Percentiles rank a stretch among this genome's conserved stretches.
phyloP scores from a whole-genome alignment of 192 early-diverging fungal genomes.

The Umbelopsis ramanniana region DNA sequence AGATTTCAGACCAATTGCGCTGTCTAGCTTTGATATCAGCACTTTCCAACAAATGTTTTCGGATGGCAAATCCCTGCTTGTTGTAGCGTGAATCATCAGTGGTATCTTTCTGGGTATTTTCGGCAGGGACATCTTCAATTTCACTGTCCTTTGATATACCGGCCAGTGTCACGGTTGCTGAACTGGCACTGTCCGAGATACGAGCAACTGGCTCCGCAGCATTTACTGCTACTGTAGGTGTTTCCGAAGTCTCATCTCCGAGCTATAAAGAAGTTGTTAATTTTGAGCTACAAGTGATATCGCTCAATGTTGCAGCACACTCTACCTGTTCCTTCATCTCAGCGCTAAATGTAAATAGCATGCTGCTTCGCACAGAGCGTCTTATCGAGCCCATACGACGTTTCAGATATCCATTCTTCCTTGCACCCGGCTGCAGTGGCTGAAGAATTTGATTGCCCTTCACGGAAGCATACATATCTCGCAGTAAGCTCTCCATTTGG shows the following conservation, averaged over 20 bases:
- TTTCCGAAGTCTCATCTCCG: neutral
- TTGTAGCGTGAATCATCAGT: conserved; percentile 34
- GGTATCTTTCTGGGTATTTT: neutral
- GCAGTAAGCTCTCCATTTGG: conserved; percentile 26
- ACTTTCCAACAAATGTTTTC: conserved; percentile 84
- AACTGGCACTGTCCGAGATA: neutral
- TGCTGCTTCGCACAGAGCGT: conserved; percentile 3
- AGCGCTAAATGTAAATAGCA: conserved; percentile 1
- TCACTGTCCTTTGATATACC: neutral
- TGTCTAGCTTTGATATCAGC: conserved; percentile 79
- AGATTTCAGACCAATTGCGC: conserved; percentile 85
- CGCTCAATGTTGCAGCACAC: neutral
- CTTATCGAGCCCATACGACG: conserved; percentile 17
- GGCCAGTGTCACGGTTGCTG: neutral
- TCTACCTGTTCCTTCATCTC: conserved; percentile 15
- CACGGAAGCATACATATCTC: conserved; percentile 43
- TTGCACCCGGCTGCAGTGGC: conserved; percentile 26
- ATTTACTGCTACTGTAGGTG: neutral
- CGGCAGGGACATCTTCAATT: neutral
- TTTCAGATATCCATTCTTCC: conserved; percentile 11
- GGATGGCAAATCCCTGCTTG: conserved; percentile 77
- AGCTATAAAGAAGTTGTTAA: neutral
- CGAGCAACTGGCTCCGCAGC: neutral
- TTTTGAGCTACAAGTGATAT: neutral
- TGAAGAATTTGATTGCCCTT: conserved; percentile 45